Percentiles rank a stretch among this genome's conserved stretches.
Evolutionary conservation across 768 basidiomycete species (phyloP).

Genomic region (Gloeostereum incarnatum): DNA sequence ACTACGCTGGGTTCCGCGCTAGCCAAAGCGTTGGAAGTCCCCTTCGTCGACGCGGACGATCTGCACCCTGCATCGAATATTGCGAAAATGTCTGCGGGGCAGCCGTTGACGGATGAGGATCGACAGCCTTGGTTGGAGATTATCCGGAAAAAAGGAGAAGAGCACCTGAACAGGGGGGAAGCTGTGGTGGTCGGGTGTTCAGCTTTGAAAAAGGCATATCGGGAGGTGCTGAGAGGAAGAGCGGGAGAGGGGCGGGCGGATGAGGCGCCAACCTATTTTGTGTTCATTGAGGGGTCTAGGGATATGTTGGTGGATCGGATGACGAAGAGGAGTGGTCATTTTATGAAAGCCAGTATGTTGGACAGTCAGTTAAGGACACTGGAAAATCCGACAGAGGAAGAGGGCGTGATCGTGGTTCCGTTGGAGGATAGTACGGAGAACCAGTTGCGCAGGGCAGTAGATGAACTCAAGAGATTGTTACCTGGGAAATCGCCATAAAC

Average conservation of each 20-base stretch:
- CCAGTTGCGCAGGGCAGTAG: constrained; percentile 41
- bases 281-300: constrained; percentile 61
- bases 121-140: constrained; percentile 78
- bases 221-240: constrained; percentile 68
- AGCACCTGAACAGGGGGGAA: constrained; percentile 23
- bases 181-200: constrained; percentile 79
- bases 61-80: constrained; percentile 78
- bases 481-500: background rate
- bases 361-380: constrained; percentile 67
- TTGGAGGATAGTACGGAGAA: constrained; percentile 41
- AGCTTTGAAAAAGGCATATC: constrained; percentile 72
- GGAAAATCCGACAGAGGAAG: constrained; percentile 61
- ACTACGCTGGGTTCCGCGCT: constrained; percentile 60
- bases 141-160: constrained; percentile 61
- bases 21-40: constrained; percentile 48
- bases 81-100: constrained; percentile 77
- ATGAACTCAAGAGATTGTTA: constrained; percentile 19
- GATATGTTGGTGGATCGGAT: constrained; percentile 56
- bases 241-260: constrained; percentile 9
- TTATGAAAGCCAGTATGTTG: constrained; percentile 79
- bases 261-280: constrained; percentile 55
- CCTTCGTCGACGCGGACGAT: constrained; percentile 86
- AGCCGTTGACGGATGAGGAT: constrained; percentile 73
- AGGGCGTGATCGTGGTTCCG: constrained; percentile 56
- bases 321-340: constrained; percentile 58